Percentiles rank a stretch among this genome's conserved stretches.
Evolutionary conservation across 495 filamentous ascomycete genomes (phyloP).

Genomic region (Penicillium samsonianum): DNA sequence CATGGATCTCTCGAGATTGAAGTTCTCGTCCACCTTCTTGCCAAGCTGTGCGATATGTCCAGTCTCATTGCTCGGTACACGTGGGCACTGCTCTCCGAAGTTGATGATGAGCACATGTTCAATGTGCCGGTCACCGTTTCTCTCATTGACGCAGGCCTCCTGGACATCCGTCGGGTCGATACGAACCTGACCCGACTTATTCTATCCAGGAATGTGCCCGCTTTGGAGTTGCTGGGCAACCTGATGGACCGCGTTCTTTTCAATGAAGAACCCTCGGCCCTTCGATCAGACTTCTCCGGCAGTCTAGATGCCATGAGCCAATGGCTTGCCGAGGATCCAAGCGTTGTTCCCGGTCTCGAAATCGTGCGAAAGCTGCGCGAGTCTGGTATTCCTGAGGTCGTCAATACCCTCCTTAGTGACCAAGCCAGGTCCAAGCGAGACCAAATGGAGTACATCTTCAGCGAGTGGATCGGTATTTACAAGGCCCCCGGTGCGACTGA

Average conservation of each 20-base stretch:
- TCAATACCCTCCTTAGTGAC: conserved; percentile 50
- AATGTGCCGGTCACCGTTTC: conserved; percentile 74
- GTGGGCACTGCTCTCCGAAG: conserved; percentile 59
- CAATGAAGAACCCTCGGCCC: conserved; percentile 69
- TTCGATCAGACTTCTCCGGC: conserved; percentile 83
- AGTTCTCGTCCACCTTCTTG: conserved; percentile 77
- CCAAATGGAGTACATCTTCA: conserved; percentile 91
- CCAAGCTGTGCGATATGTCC: conserved; percentile 77
- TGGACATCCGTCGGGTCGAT: conserved; percentile 83
- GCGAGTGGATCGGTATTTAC: conserved; percentile 87
- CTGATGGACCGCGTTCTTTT: conserved; percentile 77
- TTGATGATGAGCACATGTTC: conserved; percentile 74
- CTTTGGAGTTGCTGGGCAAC: conserved; percentile 72
- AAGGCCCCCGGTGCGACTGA: conserved; percentile 70
- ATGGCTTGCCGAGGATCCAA: conserved; percentile 76
- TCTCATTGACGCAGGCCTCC: conserved; percentile 68
- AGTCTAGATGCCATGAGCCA: conserved; percentile 78
- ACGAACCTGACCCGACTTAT: conserved; percentile 71
- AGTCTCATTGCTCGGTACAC: conserved; percentile 72
- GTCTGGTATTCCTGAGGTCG: conserved; percentile 56
- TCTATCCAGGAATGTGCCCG: conserved; percentile 61
- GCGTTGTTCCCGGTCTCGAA: conserved; percentile 60
- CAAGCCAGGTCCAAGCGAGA: conserved; percentile 60
- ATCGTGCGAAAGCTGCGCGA: conserved; percentile 72
- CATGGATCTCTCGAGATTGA: conserved; percentile 71